Conservation (phyloP, 176 grass and related monocot genomes). For the Oryza longistaminata region DNA sequence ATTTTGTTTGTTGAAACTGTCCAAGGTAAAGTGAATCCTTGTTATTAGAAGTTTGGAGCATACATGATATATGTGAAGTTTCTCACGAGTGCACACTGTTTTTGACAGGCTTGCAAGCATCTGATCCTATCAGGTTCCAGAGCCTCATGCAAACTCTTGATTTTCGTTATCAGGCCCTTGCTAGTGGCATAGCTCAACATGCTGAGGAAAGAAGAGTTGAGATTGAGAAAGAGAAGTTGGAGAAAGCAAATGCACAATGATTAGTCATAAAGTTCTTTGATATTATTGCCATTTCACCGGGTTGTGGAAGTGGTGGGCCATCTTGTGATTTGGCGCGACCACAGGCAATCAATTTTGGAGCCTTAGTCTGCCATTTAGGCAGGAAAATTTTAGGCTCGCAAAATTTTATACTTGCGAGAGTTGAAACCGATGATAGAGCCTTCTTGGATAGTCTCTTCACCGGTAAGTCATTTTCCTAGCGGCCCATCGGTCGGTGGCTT, state of each 20-base stretch:
- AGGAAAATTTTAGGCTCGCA: slow-evolving; percentile 29
- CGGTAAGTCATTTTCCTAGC: slow-evolving; percentile 6
- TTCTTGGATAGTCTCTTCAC: slow-evolving; percentile 34
- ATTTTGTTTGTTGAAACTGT: slow-evolving; percentile 88
- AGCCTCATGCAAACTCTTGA: slow-evolving; percentile 79
- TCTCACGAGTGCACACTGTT: not conserved
- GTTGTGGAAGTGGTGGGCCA: slow-evolving; percentile 3
- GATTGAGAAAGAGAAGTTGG: slow-evolving; percentile 79
- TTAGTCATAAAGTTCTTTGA: not conserved
- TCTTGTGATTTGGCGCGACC: slow-evolving; percentile 4
- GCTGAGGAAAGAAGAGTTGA: slow-evolving; percentile 73
- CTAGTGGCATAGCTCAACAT: slow-evolving; percentile 72
- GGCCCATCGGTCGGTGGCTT: not conserved
- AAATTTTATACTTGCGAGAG: slow-evolving; percentile 25
- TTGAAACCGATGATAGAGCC: slow-evolving; percentile 13
- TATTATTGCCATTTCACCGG: slow-evolving; percentile 26
- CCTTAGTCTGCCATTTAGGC: slow-evolving; percentile 19
- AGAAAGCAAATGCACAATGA: slow-evolving; percentile 53
- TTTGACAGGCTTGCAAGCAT: slow-evolving; percentile 63
- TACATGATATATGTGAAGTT: not conserved
- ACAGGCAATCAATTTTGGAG: slow-evolving; percentile 39
- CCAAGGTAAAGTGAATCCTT: slow-evolving; percentile 54
- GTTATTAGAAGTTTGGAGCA: not conserved
- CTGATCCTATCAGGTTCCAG: slow-evolving; percentile 65
- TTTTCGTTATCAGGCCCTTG: slow-evolving; percentile 76